Base-by-base conservation (phyloP, 768 basidiomycete genomes). In the Strobilomyces dryophilus region DNA sequence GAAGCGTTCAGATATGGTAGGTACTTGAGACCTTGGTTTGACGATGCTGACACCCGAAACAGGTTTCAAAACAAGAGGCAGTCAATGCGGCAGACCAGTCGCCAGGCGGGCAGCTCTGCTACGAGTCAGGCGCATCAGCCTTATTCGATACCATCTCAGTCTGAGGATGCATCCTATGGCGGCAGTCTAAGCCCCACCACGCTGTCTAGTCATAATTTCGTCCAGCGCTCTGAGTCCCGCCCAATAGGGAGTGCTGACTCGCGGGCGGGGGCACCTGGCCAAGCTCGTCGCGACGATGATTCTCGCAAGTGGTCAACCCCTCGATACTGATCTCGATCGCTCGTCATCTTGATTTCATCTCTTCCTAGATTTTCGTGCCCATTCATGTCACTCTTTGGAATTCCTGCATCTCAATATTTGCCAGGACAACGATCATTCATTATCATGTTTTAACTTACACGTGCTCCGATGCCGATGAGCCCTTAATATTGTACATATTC, bases 21-120 rank as follows among this genome's bases (percentile, higher is more conserved):
- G 75, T 48, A 20, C 45, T 39, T 45, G 46, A 47, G 42, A 57
- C 42, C 36, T 59, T 53, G 43, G 44, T 49, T 53, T 57, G 48
- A 54, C 54, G 26, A 49, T 14, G 45, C 61, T 65, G 61, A 61
- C 61, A 50, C 51, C 47, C 51, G 59, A 55, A 50, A 58, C 69
- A 91, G 89, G 89, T 91, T 91, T 74, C 89, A 91, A 72, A 91
- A 91, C 65, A 90, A 90, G 71, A 76, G 89, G 51, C 89, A 91
- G 65, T 84, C 87, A 8, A 87, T 86, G 84, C 77, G 87, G 48
- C 87, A 89, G 68, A 86, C 84, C 12, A 83, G 82, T 58, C 81
- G 85, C 51, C 85, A 88, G 68, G 73, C 73, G 35, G 65, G 82
- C 4, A 75, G 77, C 45, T 71, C 77, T 53, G 69, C 72, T 47